Evolutionary conservation across 129 eudicot genomes (phyloP).

Genomic region (Solidago caesia): DNA sequence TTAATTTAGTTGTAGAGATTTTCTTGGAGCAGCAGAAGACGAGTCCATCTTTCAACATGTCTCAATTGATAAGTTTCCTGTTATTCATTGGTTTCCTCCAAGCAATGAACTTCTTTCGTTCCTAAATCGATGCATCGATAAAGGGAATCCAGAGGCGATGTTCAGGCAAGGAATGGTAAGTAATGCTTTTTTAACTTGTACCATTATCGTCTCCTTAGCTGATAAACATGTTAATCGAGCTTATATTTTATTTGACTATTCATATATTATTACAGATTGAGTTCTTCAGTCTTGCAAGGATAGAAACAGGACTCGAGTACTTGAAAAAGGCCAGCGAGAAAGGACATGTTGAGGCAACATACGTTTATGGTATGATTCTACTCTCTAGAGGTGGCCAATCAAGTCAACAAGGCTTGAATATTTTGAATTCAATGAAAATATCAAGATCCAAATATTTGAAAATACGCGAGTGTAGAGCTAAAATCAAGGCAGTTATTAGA

Average conservation of each 20-base stretch:
- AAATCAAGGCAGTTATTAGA: slow-evolving; percentile 34
- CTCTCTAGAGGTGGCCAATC: slow-evolving; percentile 43
- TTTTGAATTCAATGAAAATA: slow-evolving; percentile 33
- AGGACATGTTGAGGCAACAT: slow-evolving; percentile 47
- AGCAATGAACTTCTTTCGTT: slow-evolving; percentile 32
- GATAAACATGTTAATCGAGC: not conserved
- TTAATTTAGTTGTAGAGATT: slow-evolving; percentile 37
- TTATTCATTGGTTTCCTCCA: slow-evolving; percentile 40
- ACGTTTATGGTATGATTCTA: slow-evolving; percentile 46
- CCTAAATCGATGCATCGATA: slow-evolving; percentile 39
- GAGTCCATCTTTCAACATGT: slow-evolving; percentile 43
- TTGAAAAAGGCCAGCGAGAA: slow-evolving; percentile 42
- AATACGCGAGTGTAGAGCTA: slow-evolving; percentile 43
- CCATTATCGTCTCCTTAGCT: not conserved
- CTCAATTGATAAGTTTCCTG: slow-evolving; percentile 43
- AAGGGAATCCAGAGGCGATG: slow-evolving; percentile 50
- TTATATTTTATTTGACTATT: not conserved
- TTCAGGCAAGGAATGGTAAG: slow-evolving; percentile 52
- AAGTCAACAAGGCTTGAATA: slow-evolving; percentile 36
- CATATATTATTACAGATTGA: slow-evolving; percentile 31
- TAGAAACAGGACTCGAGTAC: slow-evolving; percentile 42
- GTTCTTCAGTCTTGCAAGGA: slow-evolving; percentile 35
- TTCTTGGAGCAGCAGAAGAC: slow-evolving; percentile 45
- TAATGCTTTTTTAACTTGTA: not conserved
- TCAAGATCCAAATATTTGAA: slow-evolving; percentile 26